Evolutionary conservation across 345 rosid genomes (phyloP), one percentile per base, ranked within the genome.

Genomic region (Carallia pectinifolia): DNA sequence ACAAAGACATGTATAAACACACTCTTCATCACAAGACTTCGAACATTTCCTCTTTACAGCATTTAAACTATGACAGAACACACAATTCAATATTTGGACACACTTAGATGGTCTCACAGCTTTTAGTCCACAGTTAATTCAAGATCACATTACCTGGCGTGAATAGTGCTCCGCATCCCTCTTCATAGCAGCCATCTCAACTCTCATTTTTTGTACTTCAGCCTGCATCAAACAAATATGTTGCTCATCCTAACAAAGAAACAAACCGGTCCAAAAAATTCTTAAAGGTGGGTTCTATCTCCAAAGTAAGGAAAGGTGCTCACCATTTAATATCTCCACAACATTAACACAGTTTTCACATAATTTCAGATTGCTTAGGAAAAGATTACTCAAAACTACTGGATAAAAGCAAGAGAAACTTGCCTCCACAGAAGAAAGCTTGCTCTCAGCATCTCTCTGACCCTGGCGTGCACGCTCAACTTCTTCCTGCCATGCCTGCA

Each of bases 81-180:
- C 33, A 66, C 16, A 5, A 9, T 34, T 18, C 23, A 0, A 10
- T 36, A 31, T 2, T 65, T 50, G 15, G 19, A 65, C 9, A 8
- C 13, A 3, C 13, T 65, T 9, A 65, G 58, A 53, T 50, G 18
- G 38, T 10, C 48, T 7, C 31, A 7, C n/a, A 27, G 6, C 53
- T 31, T 18, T 33, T 18, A 52, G 44, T n/a, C 55, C 36, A 50
- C 27, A 31, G 61, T 53, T 53, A n/a, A 58, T 12, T 23, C 23
- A 16, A 19, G 44, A 9, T 47, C 17, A 50, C 7, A 60, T 79
- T 71, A 95, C 99, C 94, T 95, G 96, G 44, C 98, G 94, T 61
- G 99, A 95, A 86, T 95, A 95, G 76, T 89, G 99, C 78, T 95
- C 99, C n/a, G 99, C 97, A 84, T 95, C 99, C 77, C 98, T 89